A percentile compares a stretch with the other conserved stretches of the same genome.
phyloP scores from a whole-genome alignment of 176 grass and related monocot species.

The Aegilops speltoides region DNA sequence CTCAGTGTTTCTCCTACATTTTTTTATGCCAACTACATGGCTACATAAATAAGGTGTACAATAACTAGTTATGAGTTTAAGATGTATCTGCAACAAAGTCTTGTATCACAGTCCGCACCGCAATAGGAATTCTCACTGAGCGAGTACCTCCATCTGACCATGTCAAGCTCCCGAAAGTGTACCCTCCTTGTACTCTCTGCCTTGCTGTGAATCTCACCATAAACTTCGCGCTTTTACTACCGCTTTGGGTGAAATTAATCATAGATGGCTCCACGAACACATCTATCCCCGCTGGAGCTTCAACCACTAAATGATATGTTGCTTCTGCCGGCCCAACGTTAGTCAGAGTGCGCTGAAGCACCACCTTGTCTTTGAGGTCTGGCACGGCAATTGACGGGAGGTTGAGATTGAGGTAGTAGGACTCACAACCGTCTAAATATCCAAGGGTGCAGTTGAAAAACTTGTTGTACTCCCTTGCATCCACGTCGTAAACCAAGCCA shows the following conservation, averaged over 20 bases:
- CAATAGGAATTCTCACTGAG: constrained; percentile 21
- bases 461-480: no score
- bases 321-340: constrained; percentile 3
- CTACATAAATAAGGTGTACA: no score
- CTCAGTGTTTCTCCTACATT: no score
- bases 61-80: no score
- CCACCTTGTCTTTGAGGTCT: background rate
- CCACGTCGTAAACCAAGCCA: no score
- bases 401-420: no score
- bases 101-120: background rate
- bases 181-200: background rate
- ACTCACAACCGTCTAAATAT: background rate
- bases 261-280: background rate
- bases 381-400: no score
- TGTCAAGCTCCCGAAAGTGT: no score
- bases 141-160: no score
- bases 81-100: no score
- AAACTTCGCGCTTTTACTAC: background rate
- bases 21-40: no score
- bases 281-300: background rate
- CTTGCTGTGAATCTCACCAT: background rate
- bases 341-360: background rate
- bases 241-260: background rate
- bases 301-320: background rate
- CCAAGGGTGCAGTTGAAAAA: no score